Percentiles rank a stretch among this genome's conserved stretches.
Evolutionary conservation across 345 rosid genomes (phyloP).

Genomic region (Triadica sebifera): DNA sequence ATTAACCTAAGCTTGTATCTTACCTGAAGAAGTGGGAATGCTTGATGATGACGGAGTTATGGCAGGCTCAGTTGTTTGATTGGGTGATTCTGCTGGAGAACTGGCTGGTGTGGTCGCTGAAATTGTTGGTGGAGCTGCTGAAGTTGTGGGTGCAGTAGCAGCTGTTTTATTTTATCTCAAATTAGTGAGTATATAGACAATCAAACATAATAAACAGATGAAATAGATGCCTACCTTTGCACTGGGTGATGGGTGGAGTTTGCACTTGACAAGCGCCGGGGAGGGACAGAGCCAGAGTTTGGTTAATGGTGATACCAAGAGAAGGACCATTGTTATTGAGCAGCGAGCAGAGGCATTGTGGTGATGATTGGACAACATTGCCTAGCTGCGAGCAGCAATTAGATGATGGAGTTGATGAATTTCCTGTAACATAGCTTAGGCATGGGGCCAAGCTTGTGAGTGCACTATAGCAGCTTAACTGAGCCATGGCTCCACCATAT

Average conservation of each 20-base stretch:
- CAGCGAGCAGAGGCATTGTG: conserved; percentile 63
- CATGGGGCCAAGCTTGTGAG: conserved; percentile 36
- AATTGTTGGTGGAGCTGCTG: conserved; percentile 33
- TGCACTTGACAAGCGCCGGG: conserved; percentile 63
- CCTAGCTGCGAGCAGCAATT: conserved; percentile 61
- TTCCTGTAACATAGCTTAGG: conserved; percentile 42
- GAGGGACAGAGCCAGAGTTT: conserved; percentile 61
- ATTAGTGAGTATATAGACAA: background rate
- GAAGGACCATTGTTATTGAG: conserved; percentile 46
- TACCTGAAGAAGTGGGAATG: conserved; percentile 48
- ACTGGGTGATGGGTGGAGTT: conserved; percentile 56
- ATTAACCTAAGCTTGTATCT: background rate
- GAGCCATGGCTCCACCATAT: conserved; percentile 30
- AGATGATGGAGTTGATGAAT: conserved; percentile 59
- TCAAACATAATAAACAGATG: background rate
- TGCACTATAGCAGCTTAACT: conserved; percentile 35
- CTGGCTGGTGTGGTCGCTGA: conserved; percentile 32
- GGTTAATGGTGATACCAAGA: conserved; percentile 55
- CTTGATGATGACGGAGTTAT: conserved; percentile 41
- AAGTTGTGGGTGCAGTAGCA: conserved; percentile 40
- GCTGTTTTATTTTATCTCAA: conserved; percentile 36
- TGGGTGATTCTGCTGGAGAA: conserved; percentile 38
- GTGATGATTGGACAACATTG: conserved; percentile 53
- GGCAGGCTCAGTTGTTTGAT: conserved; percentile 37
- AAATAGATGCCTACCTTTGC: conserved; percentile 40